Evolutionary conservation across 768 basidiomycete species (phyloP), one percentile per base, ranked within the genome.

Genomic region (Candolleomyces efflorescens): DNA sequence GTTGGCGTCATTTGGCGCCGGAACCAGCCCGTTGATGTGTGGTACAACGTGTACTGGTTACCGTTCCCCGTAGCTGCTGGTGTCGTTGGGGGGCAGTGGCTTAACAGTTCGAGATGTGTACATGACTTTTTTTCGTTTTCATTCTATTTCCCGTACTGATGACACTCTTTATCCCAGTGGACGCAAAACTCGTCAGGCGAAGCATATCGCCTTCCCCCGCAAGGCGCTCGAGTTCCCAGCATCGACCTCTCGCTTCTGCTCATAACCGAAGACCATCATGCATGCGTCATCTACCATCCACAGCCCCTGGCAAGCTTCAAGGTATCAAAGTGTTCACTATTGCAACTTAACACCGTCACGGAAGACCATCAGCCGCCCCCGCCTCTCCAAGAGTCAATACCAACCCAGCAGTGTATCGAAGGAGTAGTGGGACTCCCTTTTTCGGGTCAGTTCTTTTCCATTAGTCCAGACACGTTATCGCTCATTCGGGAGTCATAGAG

Each of bases 1-100:
- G 68, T 81, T 44, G 83, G 79, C 12, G 88, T 89, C 65, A 62
- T 90, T 15, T 92, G 89, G 87, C 76, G 74, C 49, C 78, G 81
- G 32, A 84, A 78, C 2, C 57, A 72, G 11, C 82, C 83, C 59
- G 70, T 87, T 27, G 86, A 92, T 62, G 75, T 65, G 26, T 92
- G 90, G 86, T 68, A 54, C 3, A 70, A 86, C 26, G 77, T 76
- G 50, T 83, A 86, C 60, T 83, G 64, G 54, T 88, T 85, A 83
- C 63, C 64, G 32, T 76, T 84, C 53, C 63, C 77, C 13, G 74
- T 71, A 37, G 79, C 78, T 32, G 75, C 79, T n/a, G 83, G 83
- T 3, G 77, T 86, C 51, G 78, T 93, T 53, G 67, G 82, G 18
- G 83, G 81, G 27, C 75, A 71, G 56, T 92, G 89, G 89, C 73